Conservation (phyloP, 1,284 basidiomycete genomes). For the Sanguinoderma infundibulare region DNA sequence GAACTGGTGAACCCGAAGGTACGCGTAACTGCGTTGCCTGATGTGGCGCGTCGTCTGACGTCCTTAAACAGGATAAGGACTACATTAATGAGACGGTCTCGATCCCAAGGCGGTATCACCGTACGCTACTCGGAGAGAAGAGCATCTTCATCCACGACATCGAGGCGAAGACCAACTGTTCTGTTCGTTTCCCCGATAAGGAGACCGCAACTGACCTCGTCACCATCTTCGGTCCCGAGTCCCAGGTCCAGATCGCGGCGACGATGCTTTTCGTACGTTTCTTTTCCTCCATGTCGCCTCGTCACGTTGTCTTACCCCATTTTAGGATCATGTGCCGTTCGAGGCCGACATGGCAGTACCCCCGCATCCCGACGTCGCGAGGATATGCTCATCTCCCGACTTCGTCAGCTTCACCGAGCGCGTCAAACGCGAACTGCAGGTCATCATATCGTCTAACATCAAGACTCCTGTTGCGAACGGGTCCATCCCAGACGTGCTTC, state of each 20-base stretch:
- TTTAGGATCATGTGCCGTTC: slow-evolving; percentile 93
- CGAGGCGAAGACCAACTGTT: slow-evolving; percentile 94
- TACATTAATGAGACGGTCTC: slow-evolving; percentile 93
- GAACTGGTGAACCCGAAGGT: slow-evolving; percentile 97
- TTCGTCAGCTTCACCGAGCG: slow-evolving; percentile 86
- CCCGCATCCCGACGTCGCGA: slow-evolving; percentile 77
- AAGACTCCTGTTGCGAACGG: slow-evolving; percentile 48
- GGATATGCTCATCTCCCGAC: slow-evolving; percentile 77
- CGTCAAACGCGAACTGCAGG: slow-evolving; percentile 93
- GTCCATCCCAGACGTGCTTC: slow-evolving; percentile 51
- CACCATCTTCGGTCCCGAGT: slow-evolving; percentile 94
- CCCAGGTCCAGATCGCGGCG: slow-evolving; percentile 94
- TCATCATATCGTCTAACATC: slow-evolving; percentile 82
- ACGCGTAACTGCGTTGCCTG: slow-evolving; percentile 20
- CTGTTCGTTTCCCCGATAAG: slow-evolving; percentile 94
- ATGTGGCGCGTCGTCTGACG: slow-evolving; percentile 11
- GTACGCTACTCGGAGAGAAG: slow-evolving; percentile 94
- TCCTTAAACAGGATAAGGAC: slow-evolving; percentile 82
- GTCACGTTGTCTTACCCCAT: slow-evolving; percentile 20
- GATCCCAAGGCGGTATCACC: slow-evolving; percentile 94
- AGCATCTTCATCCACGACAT: slow-evolving; percentile 97
- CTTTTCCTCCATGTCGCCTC: slow-evolving; percentile 18
- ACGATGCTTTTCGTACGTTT: slow-evolving; percentile 89
- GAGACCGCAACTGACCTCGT: slow-evolving; percentile 92
- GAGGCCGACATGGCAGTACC: slow-evolving; percentile 96